Conservation (phyloP, 1,284 basidiomycete genomes). For the Phylloboletellus chloephorus region DNA sequence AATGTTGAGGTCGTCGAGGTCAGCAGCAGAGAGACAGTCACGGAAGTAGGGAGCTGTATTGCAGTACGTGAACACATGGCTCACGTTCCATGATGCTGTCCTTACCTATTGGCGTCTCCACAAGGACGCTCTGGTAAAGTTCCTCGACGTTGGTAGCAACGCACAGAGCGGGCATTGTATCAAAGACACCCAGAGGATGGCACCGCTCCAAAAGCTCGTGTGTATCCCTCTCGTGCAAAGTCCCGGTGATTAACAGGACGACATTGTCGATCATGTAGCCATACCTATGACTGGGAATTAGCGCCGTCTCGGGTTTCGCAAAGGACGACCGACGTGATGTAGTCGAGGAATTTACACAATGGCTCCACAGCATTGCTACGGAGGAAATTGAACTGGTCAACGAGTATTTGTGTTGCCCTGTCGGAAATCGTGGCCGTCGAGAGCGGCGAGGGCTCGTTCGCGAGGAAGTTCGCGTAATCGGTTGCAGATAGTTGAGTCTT, state of each 20-base stretch:
- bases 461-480: conserved; percentile 98
- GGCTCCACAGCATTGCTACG: conserved; percentile 89
- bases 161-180: conserved; percentile 98
- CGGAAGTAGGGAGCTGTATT: conserved; percentile 90
- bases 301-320: conserved; percentile 5
- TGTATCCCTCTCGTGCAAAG: conserved; percentile 94
- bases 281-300: conserved; percentile 52
- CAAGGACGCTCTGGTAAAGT: conserved; percentile 92
- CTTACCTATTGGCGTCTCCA: conserved; percentile 94
- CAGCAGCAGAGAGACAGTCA: conserved; percentile 89
- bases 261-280: conserved; percentile 99
- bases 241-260: conserved; percentile 95
- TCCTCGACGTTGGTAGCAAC: conserved; percentile 99
- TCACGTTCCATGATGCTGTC: conserved; percentile 11
- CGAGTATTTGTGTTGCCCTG: conserved; percentile 91
- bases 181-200: conserved; percentile 95
- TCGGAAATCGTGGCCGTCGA: conserved; percentile 94
- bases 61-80: conserved; percentile 8
- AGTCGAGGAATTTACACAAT: conserved; percentile 91
- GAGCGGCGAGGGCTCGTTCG: conserved; percentile 94
- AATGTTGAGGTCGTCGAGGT: conserved; percentile 98
- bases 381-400: conserved; percentile 96
- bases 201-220: conserved; percentile 95
- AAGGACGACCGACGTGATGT: conserved; percentile 74
- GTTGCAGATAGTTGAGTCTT: conserved; percentile 91